Evolutionary conservation across 2,329 filamentous ascomycete species (phyloP), one percentile per base, ranked within the genome.

Genomic region (Didymellaceae sp.): DNA sequence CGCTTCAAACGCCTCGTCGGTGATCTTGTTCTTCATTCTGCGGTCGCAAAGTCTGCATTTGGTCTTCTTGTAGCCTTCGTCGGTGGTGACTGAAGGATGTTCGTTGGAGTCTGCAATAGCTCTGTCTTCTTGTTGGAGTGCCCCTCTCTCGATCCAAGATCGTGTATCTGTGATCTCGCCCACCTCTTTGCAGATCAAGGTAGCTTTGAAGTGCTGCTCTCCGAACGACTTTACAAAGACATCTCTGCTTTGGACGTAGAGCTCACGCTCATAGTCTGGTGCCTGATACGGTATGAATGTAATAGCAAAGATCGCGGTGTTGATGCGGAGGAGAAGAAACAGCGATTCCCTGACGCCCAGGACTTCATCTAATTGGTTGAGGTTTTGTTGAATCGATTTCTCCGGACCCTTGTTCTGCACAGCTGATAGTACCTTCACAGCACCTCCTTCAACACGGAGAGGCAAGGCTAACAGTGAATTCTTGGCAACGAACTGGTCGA

Each of bases 1-100:
- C 5, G 61, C 65, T 3, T 48, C 42, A 1, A 55, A 26, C 8
- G 61, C 66, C 7, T 55, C 55, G 1, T 58, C 34, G 9, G 52
- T 45, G 25, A 69, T 65, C 5, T 50, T 56, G 39, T 68, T 66
- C 54, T 67, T 66, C 67, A 70, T 69, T 4, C 67, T 63, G 10
- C 65, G 62, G 35, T 69, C 65, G 43, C 67, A 68, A 17, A 68
- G 56, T 6, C 63, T 58, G 33, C 67, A 69, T 49, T 64, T 60
- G 34, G 61, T 68, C 37, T 54, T 57, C 40, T 52, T 58, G 54
- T 68, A 57, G 8, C 62, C 61, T 3, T 55, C 26, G 33, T 65
- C 63, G 24, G 52, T 54, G 2, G 32, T 2, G 5, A 2, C n/a
- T 10, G 13, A 11, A 9, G 17, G 20, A 10, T 30, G 9, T 6